Conservation (phyloP, 495 filamentous ascomycete genomes). For the Xylaria castorea region DNA sequence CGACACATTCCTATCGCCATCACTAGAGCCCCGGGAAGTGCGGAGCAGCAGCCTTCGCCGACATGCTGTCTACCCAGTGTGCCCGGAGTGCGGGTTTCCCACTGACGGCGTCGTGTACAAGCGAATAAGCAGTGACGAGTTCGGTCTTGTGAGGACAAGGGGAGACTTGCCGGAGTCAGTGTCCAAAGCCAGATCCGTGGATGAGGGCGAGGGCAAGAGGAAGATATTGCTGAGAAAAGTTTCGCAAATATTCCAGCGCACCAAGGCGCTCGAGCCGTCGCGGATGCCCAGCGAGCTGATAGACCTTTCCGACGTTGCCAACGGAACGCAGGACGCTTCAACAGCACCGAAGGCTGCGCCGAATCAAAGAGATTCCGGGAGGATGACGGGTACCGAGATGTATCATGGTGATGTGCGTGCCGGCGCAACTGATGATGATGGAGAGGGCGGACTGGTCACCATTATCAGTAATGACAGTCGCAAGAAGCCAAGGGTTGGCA, state of each 20-base stretch:
- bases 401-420: not conserved
- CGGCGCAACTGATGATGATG: not conserved
- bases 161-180: not conserved
- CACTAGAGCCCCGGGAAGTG: not conserved
- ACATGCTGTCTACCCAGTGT: not conserved
- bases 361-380: not conserved
- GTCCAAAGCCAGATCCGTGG: not conserved
- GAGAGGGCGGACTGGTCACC: not conserved
- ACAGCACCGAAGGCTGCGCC: not conserved
- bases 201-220: not conserved
- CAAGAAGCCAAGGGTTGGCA: conserved; percentile 29
- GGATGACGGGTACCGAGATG: conserved; percentile 19
- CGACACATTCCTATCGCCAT: not conserved
- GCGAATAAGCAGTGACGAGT: not conserved
- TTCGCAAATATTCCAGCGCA: conserved; percentile 7
- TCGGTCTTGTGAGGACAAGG: conserved; percentile 11
- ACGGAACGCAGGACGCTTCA: not conserved
- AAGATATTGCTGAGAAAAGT: conserved; percentile 6
- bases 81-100: conserved; percentile 28
- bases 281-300: not conserved
- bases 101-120: conserved; percentile 22
- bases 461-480: conserved; percentile 28
- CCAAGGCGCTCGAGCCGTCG: not conserved
- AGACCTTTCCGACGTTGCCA: not conserved
- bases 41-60: not conserved